These are phyloP conservation scores for Russula sp. DNA, from an alignment of 768 basidiomycete genomes.

Conservation along the genomic window DNA sequence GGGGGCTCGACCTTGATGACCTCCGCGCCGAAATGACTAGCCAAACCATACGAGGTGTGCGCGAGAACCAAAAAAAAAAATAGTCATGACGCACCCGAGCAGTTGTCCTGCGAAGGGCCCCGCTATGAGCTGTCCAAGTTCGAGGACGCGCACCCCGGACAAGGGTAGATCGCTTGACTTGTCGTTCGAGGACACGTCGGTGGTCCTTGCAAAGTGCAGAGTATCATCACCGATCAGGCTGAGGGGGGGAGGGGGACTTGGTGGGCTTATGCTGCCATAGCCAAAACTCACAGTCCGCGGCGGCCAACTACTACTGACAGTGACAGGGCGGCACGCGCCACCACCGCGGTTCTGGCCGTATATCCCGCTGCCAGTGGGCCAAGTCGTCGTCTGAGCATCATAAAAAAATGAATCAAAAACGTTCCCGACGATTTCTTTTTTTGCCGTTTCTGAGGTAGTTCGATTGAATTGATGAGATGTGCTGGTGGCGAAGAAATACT, in stretches of 20 bases:
- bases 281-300: not conserved
- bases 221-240: not conserved
- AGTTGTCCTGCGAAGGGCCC: constrained; percentile 69
- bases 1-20: constrained; percentile 68
- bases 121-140: constrained; percentile 64
- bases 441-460: not conserved
- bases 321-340: not conserved
- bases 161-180: constrained; percentile 23
- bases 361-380: not conserved
- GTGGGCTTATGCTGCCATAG: not conserved
- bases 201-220: not conserved
- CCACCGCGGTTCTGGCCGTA: not conserved
- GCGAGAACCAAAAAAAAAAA: not conserved
- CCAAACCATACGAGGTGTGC: not conserved
- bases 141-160: constrained; percentile 55
- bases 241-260: not conserved
- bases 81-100: constrained; percentile 43
- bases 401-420: not conserved
- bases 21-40: constrained; percentile 39
- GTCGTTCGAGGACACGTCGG: not conserved
- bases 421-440: not conserved
- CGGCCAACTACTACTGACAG: too few species aligned
- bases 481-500: too few species aligned
- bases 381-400: not conserved
- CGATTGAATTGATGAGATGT: too few species aligned